Evolutionary conservation across 495 filamentous ascomycete genomes (phyloP), one percentile per base, ranked within the genome.

Genomic region (Rusavskia elegans): DNA sequence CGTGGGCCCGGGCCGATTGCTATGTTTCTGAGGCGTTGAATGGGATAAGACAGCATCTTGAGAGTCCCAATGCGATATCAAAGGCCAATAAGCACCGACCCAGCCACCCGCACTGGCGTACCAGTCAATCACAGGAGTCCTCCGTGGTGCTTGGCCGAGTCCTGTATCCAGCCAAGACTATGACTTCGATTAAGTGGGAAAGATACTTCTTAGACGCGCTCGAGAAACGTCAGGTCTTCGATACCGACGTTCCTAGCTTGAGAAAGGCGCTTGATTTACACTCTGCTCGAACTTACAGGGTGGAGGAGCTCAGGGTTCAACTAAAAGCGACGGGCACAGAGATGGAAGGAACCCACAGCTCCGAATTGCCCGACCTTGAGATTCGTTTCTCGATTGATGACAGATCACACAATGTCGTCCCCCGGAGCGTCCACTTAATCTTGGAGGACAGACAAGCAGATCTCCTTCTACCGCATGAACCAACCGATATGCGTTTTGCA

Each of bases 301-400:
- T 48, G 10, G 45, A 51, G 41, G 49, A 46, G 17, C 17, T 30
- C 7, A 46, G 41, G 8, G 51, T 41, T 9, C 2, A 19, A 10
- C 10, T 57, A 21, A 51, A 38, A 19, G 35, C 40, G 8, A 39
- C 51, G 19, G n/a, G 49, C 1, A 37, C 40, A 21, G 9, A 11
- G 5, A 14, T 35, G 32, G 32, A 11, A 35, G 9, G 32, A 35
- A 35, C 10, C 10, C 8, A 10, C 32, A 35, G 32, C 13, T 29
- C 41, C 11, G 7, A 42, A 42, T 38, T 60, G 20, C 58, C 58
- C 3, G 48, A 55, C 23, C 49, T 60, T 6, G 55, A 60, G 41
- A 45, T 60, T 21, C 42, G 41, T 8, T 51, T 17, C 20, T 19
- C 20, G 1, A 19, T 42, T 19, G n/a, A 42, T 19, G 39, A 17